These are phyloP conservation scores for Effrenium voratum DNA, from an alignment of 73 alveolate genomes.

Conservation along the genomic window DNA sequence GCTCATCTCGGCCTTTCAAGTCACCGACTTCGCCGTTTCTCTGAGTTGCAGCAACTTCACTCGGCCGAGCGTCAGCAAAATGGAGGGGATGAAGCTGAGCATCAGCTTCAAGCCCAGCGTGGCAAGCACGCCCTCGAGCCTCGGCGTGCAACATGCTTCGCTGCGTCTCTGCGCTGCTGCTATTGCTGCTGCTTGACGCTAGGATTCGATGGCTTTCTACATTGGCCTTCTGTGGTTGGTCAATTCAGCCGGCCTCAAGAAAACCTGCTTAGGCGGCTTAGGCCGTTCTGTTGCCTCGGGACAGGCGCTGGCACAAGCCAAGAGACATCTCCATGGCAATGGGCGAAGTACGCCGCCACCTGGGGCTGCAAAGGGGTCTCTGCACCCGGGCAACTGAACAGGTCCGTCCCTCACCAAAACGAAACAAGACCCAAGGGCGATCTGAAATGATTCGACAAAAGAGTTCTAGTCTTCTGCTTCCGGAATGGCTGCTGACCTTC, in stretches of 20 bases:
- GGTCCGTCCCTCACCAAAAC: not conserved
- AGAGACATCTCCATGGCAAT: slow-evolving; percentile 63
- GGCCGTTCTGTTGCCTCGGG: no score
- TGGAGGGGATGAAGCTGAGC: slow-evolving; percentile 68
- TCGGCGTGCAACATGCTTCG: not conserved
- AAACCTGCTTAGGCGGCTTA: not conserved
- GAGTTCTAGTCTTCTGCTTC: no score
- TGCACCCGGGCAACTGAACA: not conserved
- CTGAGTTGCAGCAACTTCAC: no score
- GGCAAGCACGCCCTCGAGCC: slow-evolving; percentile 81
- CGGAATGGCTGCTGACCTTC: no score
- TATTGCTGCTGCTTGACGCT: not conserved
- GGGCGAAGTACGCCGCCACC: slow-evolving; percentile 60
- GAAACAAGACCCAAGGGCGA: no score
- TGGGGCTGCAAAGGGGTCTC: not conserved
- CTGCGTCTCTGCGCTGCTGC: not conserved
- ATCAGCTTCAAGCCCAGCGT: slow-evolving; percentile 66
- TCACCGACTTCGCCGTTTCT: no score
- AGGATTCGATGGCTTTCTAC: not conserved
- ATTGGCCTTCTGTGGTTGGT: not conserved
- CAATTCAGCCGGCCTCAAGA: not conserved
- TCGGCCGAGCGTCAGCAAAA: slow-evolving; percentile 14
- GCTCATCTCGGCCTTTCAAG: no score
- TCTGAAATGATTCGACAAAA: no score
- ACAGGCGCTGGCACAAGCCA: not conserved